A percentile compares a stretch with the other conserved stretches of the same genome.
Evolutionary conservation across 2,329 filamentous ascomycete genomes (phyloP).

Genomic region (Arthrobotrys sphaeroides): DNA sequence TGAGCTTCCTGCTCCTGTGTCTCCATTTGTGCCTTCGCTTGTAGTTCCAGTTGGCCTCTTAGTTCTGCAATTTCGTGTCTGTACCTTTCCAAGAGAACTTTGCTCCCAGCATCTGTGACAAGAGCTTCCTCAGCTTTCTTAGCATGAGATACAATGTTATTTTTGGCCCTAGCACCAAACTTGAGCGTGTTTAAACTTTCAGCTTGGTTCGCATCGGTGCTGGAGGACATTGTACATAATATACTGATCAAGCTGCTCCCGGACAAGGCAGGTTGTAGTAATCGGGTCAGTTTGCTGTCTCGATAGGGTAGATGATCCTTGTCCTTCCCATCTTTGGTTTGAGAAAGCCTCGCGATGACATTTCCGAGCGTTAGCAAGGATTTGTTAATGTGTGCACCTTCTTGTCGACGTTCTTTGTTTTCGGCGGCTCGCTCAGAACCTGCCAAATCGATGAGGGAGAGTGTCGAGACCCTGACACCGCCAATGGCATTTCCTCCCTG

Average conservation of each 20-base stretch:
- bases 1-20: slow-evolving; percentile 80
- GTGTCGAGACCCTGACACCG: slow-evolving; percentile 91
- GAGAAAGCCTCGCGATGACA: slow-evolving; percentile 88
- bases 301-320: slow-evolving; percentile 95
- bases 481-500: slow-evolving; percentile 65
- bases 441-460: slow-evolving; percentile 94
- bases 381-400: slow-evolving; percentile 99
- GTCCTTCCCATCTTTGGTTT: slow-evolving; percentile 77
- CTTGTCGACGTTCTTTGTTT: slow-evolving; percentile 88
- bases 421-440: slow-evolving; percentile 96
- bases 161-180: slow-evolving; percentile 95
- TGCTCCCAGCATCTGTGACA: slow-evolving; percentile 79
- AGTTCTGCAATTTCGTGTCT: slow-evolving; percentile 90
- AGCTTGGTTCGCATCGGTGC: slow-evolving; percentile 42
- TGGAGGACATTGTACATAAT: slow-evolving; percentile 86
- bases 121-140: slow-evolving; percentile 93
- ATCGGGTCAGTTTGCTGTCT: slow-evolving; percentile 93
- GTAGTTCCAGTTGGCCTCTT: slow-evolving; percentile 80
- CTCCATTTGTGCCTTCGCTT: slow-evolving; percentile 77
- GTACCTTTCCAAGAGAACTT: slow-evolving; percentile 90
- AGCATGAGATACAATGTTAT: slow-evolving; percentile 96
- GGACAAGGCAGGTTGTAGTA: slow-evolving; percentile 90
- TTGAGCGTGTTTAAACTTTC: slow-evolving; percentile 97
- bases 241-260: slow-evolving; percentile 96
- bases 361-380: slow-evolving; percentile 93